Evolutionary conservation across 2,329 filamentous ascomycete species (phyloP).

Genomic region (Penicillium sp.): DNA sequence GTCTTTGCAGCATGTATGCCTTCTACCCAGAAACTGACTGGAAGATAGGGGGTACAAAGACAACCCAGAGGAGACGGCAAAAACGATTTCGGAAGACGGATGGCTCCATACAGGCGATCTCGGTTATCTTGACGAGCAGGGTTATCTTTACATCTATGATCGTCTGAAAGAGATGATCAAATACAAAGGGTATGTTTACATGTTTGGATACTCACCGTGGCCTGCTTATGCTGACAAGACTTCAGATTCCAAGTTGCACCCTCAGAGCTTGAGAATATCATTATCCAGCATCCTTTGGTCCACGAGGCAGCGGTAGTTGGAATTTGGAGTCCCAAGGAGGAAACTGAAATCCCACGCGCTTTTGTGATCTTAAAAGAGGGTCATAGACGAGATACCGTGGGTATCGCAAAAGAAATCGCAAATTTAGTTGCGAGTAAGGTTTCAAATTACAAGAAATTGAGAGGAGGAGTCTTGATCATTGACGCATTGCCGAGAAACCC

Average conservation of each 20-base stretch:
- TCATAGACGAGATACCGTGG: not conserved
- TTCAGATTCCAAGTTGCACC: conserved; percentile 40
- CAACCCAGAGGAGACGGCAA: conserved; percentile 21
- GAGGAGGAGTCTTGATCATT: conserved; percentile 22
- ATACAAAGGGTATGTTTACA: conserved; percentile 21
- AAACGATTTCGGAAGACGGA: conserved; percentile 16
- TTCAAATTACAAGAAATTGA: conserved; percentile 26
- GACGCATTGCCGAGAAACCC: conserved; percentile 27
- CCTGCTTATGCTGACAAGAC: not conserved
- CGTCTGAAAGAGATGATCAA: conserved; percentile 33
- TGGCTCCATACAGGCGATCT: conserved; percentile 32
- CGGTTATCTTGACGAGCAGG: conserved; percentile 21
- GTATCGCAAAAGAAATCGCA: not conserved
- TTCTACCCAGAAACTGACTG: not conserved
- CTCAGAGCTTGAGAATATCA: conserved; percentile 46
- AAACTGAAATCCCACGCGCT: conserved; percentile 15
- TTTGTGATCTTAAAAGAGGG: conserved; percentile 12
- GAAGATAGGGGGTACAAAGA: conserved; percentile 21
- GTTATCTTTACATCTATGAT: conserved; percentile 25
- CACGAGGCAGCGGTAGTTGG: conserved; percentile 49
- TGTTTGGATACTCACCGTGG: not conserved
- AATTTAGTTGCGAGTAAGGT: conserved; percentile 21
- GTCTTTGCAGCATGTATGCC: not conserved
- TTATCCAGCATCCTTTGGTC: conserved; percentile 45
- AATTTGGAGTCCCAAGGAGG: conserved; percentile 32